phyloP scores from a whole-genome alignment of 805 yeast genomes.

The Zygoascus flipseniorum region DNA sequence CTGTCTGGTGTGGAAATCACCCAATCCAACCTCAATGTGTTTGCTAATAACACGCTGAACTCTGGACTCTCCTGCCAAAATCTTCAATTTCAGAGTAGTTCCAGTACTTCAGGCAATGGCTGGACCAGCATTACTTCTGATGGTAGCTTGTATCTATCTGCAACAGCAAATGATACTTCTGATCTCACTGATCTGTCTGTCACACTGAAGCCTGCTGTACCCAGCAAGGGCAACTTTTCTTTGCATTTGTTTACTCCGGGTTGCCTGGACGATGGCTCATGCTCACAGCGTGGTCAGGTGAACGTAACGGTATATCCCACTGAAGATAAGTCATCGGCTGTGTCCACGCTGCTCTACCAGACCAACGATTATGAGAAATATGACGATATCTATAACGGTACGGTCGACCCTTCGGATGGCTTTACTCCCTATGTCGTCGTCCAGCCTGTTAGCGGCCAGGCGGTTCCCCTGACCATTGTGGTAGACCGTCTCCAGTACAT shows the following conservation, averaged over 20 bases:
- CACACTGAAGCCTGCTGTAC: slow-evolving; percentile 57
- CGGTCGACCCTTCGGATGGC: slow-evolving; percentile 36
- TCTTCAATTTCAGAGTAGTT: slow-evolving; percentile 25
- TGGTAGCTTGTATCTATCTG: slow-evolving; percentile 20
- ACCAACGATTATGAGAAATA: slow-evolving; percentile 74
- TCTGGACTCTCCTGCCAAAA: slow-evolving; percentile 48
- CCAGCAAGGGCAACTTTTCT: slow-evolving; percentile 66
- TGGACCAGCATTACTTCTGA: slow-evolving; percentile 16
- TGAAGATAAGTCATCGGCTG: slow-evolving; percentile 30
- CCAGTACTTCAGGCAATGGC: slow-evolving; percentile 27
- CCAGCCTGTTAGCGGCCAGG: slow-evolving; percentile 23
- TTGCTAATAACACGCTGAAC: slow-evolving; percentile 69
- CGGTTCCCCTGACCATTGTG: slow-evolving; percentile 45
- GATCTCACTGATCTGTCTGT: slow-evolving; percentile 31
- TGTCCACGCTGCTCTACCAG: slow-evolving; percentile 54
- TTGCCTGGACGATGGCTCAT: slow-evolving; percentile 59
- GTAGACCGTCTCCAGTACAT: slow-evolving; percentile 56
- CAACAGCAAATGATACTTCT: slow-evolving; percentile 25
- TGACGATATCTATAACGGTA: slow-evolving; percentile 69
- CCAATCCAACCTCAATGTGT: slow-evolving; percentile 46
- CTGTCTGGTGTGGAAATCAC: slow-evolving; percentile 66
- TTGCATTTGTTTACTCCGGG: slow-evolving; percentile 81
- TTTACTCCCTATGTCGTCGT: slow-evolving; percentile 40
- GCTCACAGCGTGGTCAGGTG: slow-evolving; percentile 64
- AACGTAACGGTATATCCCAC: slow-evolving; percentile 59